phyloP scores from a whole-genome alignment of 2,329 filamentous ascomycete species.

The Fusarium napiforme region DNA sequence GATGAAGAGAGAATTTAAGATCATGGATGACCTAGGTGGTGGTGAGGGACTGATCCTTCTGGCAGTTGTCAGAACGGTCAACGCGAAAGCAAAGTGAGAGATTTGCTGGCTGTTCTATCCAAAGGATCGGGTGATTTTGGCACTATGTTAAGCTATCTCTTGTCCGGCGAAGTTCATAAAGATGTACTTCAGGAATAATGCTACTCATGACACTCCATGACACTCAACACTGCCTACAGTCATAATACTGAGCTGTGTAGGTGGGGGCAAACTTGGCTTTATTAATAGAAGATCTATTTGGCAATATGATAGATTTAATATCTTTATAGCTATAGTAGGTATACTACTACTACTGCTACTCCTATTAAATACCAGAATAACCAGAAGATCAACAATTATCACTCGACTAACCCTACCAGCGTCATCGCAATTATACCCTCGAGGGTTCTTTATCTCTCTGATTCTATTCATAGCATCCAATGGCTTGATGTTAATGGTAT shows the following conservation, averaged over 20 bases:
- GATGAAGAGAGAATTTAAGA: neutral
- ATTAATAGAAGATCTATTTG: neutral
- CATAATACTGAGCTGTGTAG: neutral
- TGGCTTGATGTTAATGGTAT: neutral
- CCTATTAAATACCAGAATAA: neutral
- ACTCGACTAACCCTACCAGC: neutral
- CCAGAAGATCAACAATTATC: neutral
- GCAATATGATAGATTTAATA: neutral
- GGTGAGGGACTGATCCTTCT: neutral
- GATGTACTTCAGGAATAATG: neutral
- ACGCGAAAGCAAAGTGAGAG: neutral
- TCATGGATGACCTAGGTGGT: neutral
- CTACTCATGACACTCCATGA: neutral
- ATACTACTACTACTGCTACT: neutral
- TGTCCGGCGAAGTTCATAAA: neutral
- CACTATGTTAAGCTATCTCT: neutral
- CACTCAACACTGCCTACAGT: neutral
- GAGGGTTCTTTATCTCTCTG: neutral
- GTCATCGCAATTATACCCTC: neutral
- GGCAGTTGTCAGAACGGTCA: neutral
- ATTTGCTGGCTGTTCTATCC: conserved; percentile 1
- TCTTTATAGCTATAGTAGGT: neutral
- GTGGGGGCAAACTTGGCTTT: no score
- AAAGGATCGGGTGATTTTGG: neutral
- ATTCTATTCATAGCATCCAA: neutral